These are phyloP conservation scores for Allantophomopsis lycopodina DNA, from an alignment of 2,329 filamentous ascomycete genomes.

Conservation along the genomic window DNA sequence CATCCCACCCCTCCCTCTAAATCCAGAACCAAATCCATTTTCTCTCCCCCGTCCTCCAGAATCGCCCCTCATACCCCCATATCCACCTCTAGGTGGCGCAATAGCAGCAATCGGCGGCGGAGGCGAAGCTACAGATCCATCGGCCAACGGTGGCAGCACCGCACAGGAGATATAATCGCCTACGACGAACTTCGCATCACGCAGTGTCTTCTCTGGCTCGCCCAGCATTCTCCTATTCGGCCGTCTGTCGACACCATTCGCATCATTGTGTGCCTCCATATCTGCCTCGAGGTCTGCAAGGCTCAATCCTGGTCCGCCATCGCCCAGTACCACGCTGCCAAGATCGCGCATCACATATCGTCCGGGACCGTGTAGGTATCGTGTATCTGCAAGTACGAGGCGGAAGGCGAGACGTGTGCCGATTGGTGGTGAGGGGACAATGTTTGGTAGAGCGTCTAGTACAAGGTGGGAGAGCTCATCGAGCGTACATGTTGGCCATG, in stretches of 20 bases:
- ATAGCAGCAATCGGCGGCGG: conserved; percentile 13
- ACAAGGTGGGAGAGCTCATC: conserved; percentile 70
- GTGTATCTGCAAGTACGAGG: conserved; percentile 63
- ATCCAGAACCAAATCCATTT: conserved; percentile 23
- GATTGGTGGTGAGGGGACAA: conserved; percentile 60
- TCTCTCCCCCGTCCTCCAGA: conserved; percentile 15
- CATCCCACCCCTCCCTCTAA: conserved; percentile 30
- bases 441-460: conserved; percentile 48
- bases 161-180: conserved; percentile 82
- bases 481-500: conserved; percentile 71
- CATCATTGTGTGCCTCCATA: conserved; percentile 6
- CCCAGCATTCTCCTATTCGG: conserved; percentile 26
- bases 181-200: conserved; percentile 69
- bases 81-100: conserved; percentile 21
- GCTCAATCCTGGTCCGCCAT: conserved; percentile 29
- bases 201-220: conserved; percentile 59
- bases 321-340: conserved; percentile 68
- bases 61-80: conserved; percentile 25
- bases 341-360: conserved; percentile 70
- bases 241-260: too few species aligned
- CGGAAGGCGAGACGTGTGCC: conserved; percentile 83
- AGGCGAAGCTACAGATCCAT: conserved; percentile 61
- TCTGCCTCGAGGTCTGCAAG: conserved; percentile 23
- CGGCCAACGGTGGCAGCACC: conserved; percentile 59
- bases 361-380: conserved; percentile 22